Conservation (phyloP, 148 eudicot species). For the Persicaria tinctoria region DNA sequence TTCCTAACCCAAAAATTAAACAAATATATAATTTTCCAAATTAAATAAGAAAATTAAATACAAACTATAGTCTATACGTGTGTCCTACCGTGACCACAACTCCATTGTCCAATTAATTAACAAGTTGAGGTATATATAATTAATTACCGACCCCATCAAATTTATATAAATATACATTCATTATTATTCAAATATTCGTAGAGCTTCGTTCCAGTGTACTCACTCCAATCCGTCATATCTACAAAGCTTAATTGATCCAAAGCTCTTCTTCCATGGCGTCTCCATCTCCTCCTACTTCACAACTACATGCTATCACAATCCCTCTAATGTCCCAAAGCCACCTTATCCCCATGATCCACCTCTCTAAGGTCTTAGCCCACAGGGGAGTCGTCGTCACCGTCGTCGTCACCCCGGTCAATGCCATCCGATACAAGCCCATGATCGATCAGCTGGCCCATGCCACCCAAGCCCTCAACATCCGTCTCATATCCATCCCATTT, state of each 20-base stretch:
- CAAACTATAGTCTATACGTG: neutral
- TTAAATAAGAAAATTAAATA: neutral
- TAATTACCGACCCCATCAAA: neutral
- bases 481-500: conserved; percentile 26
- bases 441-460: conserved; percentile 15
- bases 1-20: neutral
- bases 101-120: neutral
- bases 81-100: neutral
- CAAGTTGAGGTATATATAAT: too few species aligned
- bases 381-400: conserved; percentile 22
- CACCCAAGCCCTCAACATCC: conserved; percentile 19
- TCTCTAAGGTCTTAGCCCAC: conserved; percentile 28
- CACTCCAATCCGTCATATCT: neutral
- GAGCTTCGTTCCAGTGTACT: neutral
- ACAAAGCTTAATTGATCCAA: neutral
- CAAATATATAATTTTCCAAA: neutral
- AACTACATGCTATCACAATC: conserved; percentile 12
- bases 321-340: conserved; percentile 29
- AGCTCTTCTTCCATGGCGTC: neutral
- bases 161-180: neutral
- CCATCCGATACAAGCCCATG: conserved; percentile 13
- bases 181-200: neutral
- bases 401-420: conserved; percentile 25
- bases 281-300: neutral
- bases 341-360: conserved; percentile 31